phyloP scores from a whole-genome alignment of 2,329 filamentous ascomycete species.

The Claviceps sp. region DNA sequence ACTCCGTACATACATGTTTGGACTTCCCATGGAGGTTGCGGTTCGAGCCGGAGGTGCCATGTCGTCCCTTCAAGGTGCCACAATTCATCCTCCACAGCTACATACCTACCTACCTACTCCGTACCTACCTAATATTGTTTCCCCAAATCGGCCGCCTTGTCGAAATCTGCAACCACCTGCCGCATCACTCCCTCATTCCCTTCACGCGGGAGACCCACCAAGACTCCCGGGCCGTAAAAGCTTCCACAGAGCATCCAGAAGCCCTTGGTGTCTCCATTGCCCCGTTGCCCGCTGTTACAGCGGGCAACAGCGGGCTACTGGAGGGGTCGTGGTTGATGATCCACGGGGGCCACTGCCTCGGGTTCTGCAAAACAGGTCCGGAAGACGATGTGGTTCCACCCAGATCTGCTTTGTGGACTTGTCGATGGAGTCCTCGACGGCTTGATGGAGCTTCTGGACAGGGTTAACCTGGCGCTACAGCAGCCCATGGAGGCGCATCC shows the following conservation, averaged over 20 bases:
- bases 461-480: not conserved
- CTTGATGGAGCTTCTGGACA: slow-evolving; percentile 5
- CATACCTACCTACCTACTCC: too few relatives aligned
- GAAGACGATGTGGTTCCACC: slow-evolving; percentile 10
- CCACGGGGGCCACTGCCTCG: slow-evolving; percentile 6
- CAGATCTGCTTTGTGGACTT: slow-evolving; percentile 12
- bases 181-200: not conserved
- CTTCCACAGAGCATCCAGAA: slow-evolving; percentile 13
- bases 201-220: slow-evolving; percentile 10
- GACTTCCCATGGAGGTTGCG: not conserved
- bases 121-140: not conserved
- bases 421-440: slow-evolving; percentile 5
- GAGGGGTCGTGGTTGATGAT: slow-evolving; percentile 5
- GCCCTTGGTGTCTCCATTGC: slow-evolving; percentile 10
- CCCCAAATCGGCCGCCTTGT: slow-evolving; percentile 3
- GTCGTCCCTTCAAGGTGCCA: not conserved
- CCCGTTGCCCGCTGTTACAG: slow-evolving; percentile 6
- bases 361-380: slow-evolving; percentile 7
- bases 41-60: not conserved
- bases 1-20: not conserved
- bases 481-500: not conserved
- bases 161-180: slow-evolving; percentile 8
- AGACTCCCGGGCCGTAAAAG: slow-evolving; percentile 9
- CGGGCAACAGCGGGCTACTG: slow-evolving; percentile 5
- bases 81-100: not conserved